Conservation (phyloP, 2,329 filamentous ascomycete species). For the Elsinoe necatrix region DNA sequence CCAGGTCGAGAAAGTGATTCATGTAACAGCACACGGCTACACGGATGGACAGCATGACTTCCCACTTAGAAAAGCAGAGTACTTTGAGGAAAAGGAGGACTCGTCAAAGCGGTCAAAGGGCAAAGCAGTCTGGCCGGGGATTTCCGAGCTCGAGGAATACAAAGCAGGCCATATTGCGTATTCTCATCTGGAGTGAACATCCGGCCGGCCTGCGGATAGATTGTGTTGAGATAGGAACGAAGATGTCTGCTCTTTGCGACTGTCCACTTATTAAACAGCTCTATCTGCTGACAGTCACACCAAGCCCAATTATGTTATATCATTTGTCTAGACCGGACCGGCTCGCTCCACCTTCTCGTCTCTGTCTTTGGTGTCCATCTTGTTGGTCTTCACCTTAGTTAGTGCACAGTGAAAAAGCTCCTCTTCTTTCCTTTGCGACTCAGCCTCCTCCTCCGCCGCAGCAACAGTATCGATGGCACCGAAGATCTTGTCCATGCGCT, state of each 20-base stretch:
- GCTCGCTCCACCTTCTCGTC: conserved; percentile 17
- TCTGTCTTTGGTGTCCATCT: neutral
- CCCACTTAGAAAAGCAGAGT: neutral
- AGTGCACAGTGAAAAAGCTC: neutral
- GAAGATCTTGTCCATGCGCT: conserved; percentile 26
- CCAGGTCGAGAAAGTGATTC: neutral
- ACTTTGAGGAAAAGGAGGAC: neutral
- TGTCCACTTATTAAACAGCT: no score
- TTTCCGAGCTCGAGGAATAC: no score
- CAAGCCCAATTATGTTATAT: no score
- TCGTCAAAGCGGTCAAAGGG: neutral
- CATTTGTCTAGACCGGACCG: neutral
- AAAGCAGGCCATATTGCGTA: no score
- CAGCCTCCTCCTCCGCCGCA: conserved; percentile 28
- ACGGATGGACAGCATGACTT: neutral
- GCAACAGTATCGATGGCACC: conserved; percentile 32
- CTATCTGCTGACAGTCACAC: no score
- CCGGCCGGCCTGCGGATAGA: no score
- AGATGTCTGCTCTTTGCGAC: no score
- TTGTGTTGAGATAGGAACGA: no score
- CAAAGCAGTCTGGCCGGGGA: no score
- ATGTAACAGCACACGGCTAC: neutral
- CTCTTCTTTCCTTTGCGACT: neutral
- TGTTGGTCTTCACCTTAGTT: neutral
- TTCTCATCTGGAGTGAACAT: no score